These are phyloP conservation scores for Fusarium buharicum DNA, from an alignment of 2,329 filamentous ascomycete genomes.

Conservation along the genomic window DNA sequence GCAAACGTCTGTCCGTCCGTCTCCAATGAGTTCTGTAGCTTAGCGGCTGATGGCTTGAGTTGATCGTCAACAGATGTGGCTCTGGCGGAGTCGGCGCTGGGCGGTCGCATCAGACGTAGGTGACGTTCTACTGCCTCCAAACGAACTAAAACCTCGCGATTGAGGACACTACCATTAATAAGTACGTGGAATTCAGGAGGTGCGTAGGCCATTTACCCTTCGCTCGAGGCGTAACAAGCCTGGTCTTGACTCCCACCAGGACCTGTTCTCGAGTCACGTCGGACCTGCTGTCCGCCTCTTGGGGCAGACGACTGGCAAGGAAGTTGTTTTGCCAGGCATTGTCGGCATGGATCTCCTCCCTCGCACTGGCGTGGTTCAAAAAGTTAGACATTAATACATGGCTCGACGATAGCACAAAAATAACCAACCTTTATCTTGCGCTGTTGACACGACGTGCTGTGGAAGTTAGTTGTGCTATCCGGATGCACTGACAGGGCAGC, in stretches of 20 bases:
- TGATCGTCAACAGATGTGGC: slow-evolving; percentile 15
- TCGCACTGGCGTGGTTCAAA: slow-evolving; percentile 16
- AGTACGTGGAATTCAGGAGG: background rate
- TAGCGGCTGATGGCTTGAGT: slow-evolving; percentile 2
- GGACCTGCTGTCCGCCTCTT: slow-evolving; percentile 13
- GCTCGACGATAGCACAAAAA: background rate
- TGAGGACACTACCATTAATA: background rate
- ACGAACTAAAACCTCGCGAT: slow-evolving; percentile 13
- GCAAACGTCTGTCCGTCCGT: slow-evolving; percentile 34
- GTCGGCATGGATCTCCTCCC: slow-evolving; percentile 30
- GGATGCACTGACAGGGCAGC: too few species aligned
- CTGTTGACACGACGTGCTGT: slow-evolving; percentile 35
- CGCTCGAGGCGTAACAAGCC: background rate
- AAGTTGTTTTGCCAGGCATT: slow-evolving; percentile 25
- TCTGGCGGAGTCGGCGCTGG: background rate
- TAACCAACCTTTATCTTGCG: slow-evolving; percentile 33
- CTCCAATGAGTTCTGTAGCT: slow-evolving; percentile 27
- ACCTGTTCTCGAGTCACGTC: slow-evolving; percentile 1
- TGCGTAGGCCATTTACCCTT: background rate
- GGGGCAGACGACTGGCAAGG: slow-evolving; percentile 19
- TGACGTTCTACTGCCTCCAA: slow-evolving; percentile 22
- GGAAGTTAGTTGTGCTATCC: background rate
- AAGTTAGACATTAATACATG: background rate
- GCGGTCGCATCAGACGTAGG: slow-evolving; percentile 8
- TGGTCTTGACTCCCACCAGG: slow-evolving; percentile 1